Base-by-base conservation (phyloP, 2,329 filamentous ascomycete species). In the Parastagonospora avenae region DNA sequence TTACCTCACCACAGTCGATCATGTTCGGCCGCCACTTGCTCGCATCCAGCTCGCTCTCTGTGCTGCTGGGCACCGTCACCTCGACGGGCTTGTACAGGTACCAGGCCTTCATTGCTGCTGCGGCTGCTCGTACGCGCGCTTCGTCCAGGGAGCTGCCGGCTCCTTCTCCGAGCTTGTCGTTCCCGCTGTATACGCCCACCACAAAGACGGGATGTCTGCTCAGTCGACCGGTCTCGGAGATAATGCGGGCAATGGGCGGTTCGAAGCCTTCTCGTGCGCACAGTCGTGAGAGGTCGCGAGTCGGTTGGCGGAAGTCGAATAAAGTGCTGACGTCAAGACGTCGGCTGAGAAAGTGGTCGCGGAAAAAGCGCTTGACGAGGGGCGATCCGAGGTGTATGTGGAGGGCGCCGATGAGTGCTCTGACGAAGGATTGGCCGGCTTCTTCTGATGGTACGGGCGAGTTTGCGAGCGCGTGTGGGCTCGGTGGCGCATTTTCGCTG, bases 211-310 rank as follows among this genome's bases (percentile, higher is more conserved):
- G 93, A 52, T 90, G 90, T 72, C 89, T 85, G 66, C 89, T 94
- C 62, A 83, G 74, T 51, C 94, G 86, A 71, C 94, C 94, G 3
- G 94, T 97, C 79, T 99, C 94, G 64, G 87, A 91, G 63, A 96
- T 83, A 46, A 99, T 83, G 50, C 92, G 85, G 12, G 94, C 94
- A 24, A 97, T 84, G 1, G 94, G 94, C 8, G 85, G 74, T 63
- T 95, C 90, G 74, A 97, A 97, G 57, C 89, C 88, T 78, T 99
- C 94, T 54, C 94, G 82, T 5, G 86, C 87, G 77, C 94, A 99
- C 37, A 99, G 80, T 62, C 87, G 83, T 52, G 85, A 84, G 33
- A 99, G 82, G 75, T 99, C 94, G 59, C 89, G 85, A 27, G 91
- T 91, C 0, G 94, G 93, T 50, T 89, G 83, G 57, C 84, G 83